phyloP scores from a whole-genome alignment of 192 early-diverging fungal genomes.

The Rhizophagus clarus region DNA sequence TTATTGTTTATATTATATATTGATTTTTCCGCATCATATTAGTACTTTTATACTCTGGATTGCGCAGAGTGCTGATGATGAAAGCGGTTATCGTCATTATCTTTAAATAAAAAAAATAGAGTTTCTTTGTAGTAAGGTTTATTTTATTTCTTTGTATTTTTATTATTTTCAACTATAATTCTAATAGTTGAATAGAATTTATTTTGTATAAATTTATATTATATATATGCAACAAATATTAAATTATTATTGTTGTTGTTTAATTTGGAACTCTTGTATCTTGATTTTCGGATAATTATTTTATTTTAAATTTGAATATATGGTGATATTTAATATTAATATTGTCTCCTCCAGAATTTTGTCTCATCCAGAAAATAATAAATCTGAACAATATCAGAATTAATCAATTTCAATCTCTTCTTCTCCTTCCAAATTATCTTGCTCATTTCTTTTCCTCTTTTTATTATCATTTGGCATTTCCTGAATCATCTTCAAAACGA shows the following conservation, averaged over 20 bases:
- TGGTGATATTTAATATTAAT: no score
- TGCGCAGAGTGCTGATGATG: constrained; percentile 40
- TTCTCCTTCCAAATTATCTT: constrained; percentile 6
- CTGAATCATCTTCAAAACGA: constrained; percentile 54
- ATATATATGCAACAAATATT: no score
- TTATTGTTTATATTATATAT: not conserved
- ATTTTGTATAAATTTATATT: not conserved
- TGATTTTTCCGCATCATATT: not conserved
- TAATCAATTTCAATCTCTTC: not conserved
- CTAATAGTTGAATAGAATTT: not conserved
- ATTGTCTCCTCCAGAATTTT: no score
- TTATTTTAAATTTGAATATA: no score
- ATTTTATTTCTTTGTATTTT: not conserved
- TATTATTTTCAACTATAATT: not conserved
- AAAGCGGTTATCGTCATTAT: constrained; percentile 37
- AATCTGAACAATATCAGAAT: not conserved
- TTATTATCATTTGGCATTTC: constrained; percentile 15
- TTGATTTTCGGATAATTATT: no score
- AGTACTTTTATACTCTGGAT: constrained; percentile 50
- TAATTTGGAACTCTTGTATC: no score
- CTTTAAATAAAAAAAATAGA: not conserved
- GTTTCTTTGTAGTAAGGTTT: not conserved
- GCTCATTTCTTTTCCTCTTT: not conserved
- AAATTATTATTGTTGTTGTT: no score
- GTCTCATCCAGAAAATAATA: not conserved